Evolutionary conservation across 331 rosid species (phyloP).

Genomic region (Arachis monticola): DNA sequence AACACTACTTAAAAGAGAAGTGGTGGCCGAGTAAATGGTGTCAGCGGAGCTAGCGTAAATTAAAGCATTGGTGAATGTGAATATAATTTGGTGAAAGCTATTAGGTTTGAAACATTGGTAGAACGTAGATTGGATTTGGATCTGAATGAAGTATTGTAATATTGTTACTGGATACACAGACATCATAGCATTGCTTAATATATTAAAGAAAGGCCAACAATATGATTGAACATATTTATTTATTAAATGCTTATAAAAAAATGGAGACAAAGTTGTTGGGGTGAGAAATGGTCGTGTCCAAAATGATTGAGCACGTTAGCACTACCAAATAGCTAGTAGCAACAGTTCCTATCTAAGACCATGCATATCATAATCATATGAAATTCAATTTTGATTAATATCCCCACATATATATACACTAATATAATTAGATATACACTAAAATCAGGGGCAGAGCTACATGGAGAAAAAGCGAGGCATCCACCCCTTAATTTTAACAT

Average conservation of each 20-base stretch:
- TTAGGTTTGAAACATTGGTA: background rate
- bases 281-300: background rate
- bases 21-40: too few relatives aligned
- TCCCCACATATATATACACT: too few relatives aligned
- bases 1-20: too few relatives aligned
- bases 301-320: background rate
- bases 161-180: too few relatives aligned
- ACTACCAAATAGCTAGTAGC: background rate
- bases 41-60: background rate
- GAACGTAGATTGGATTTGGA: background rate
- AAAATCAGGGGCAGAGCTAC: too few relatives aligned
- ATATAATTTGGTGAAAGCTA: background rate
- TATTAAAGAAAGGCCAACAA: background rate
- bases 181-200: background rate
- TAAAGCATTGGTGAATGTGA: background rate
- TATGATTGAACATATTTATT: background rate
- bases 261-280: background rate
- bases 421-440: too few relatives aligned
- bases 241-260: background rate
- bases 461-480: too few relatives aligned
- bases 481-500: too few relatives aligned
- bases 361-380: background rate
- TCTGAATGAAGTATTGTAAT: background rate
- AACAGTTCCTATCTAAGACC: background rate
- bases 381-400: constrained; percentile 1